Conservation (phyloP, 169 alveolate species). For the Cryptosporidium sp. region DNA sequence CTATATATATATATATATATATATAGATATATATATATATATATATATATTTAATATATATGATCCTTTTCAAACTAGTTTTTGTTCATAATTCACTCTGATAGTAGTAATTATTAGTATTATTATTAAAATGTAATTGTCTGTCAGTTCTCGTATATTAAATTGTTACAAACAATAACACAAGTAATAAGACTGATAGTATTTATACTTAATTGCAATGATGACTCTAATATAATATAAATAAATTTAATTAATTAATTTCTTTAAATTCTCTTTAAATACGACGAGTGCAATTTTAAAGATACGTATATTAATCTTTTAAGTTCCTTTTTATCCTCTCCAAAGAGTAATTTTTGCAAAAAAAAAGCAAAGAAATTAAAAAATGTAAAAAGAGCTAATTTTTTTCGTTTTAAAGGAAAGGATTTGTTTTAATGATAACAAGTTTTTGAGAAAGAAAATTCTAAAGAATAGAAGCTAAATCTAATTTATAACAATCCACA, state of each 20-base stretch:
- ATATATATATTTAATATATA: background rate
- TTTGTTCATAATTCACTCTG: background rate
- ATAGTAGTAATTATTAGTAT: background rate
- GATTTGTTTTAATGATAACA: too few relatives aligned
- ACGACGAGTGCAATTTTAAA: slow-evolving; percentile 11
- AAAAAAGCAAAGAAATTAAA: too few relatives aligned
- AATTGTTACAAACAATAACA: too few relatives aligned
- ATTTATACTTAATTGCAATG: too few relatives aligned
- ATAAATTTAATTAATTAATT: background rate
- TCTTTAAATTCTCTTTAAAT: background rate
- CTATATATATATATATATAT: too few relatives aligned
- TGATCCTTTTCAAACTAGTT: background rate
- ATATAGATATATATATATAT: too few relatives aligned
- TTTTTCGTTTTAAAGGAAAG: background rate
- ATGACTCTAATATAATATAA: background rate
- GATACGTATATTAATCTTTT: background rate
- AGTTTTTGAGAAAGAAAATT: too few relatives aligned
- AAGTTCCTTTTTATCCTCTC: background rate
- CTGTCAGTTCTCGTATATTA: background rate
- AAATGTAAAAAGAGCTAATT: too few relatives aligned
- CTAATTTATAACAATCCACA: background rate
- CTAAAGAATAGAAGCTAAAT: too few relatives aligned
- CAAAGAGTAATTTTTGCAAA: background rate
- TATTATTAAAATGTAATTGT: too few relatives aligned
- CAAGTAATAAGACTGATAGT: background rate